Evolutionary conservation across 352 stramenopile species (phyloP).

Genomic region (Globisporangium spiculum): DNA sequence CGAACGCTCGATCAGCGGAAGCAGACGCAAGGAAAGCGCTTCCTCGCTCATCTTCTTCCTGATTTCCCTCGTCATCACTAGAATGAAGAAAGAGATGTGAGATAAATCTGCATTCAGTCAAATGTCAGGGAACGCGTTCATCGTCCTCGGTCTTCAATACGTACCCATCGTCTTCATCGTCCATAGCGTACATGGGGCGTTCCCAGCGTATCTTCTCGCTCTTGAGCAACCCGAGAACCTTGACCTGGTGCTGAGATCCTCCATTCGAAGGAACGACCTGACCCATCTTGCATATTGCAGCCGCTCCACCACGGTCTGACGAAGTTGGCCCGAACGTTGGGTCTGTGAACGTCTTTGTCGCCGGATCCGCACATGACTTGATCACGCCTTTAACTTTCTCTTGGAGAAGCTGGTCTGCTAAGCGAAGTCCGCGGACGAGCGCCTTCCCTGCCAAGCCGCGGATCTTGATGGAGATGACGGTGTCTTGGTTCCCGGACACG

Average conservation of each 20-base stretch:
- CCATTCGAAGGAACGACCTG: conserved; percentile 56
- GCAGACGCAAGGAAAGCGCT: conserved; percentile 19
- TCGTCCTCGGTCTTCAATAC: neutral
- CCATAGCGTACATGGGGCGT: conserved; percentile 51
- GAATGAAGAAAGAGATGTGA: neutral
- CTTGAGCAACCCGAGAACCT: conserved; percentile 67
- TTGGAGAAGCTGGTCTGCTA: conserved; percentile 72
- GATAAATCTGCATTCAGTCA: neutral
- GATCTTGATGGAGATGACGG: conserved; percentile 73
- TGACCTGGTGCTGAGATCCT: conserved; percentile 69
- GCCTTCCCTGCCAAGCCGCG: conserved; percentile 62
- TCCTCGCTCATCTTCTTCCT: conserved; percentile 29
- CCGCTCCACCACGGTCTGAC: conserved; percentile 50
- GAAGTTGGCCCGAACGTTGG: conserved; percentile 75
- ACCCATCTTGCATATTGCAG: conserved; percentile 67
- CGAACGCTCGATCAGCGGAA: conserved; percentile 43
- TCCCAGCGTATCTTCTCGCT: conserved; percentile 81
- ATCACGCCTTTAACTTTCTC: conserved; percentile 71
- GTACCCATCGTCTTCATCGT: conserved; percentile 25
- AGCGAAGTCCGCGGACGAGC: conserved; percentile 46
- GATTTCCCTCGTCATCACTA: conserved; percentile 20
- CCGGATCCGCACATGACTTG: conserved; percentile 40
- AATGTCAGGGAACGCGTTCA: neutral
- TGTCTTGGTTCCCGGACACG: conserved; percentile 72
- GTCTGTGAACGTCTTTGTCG: conserved; percentile 66